Conservation (phyloP, 2,329 filamentous ascomycete species). For the Calonectria henricotiae region DNA sequence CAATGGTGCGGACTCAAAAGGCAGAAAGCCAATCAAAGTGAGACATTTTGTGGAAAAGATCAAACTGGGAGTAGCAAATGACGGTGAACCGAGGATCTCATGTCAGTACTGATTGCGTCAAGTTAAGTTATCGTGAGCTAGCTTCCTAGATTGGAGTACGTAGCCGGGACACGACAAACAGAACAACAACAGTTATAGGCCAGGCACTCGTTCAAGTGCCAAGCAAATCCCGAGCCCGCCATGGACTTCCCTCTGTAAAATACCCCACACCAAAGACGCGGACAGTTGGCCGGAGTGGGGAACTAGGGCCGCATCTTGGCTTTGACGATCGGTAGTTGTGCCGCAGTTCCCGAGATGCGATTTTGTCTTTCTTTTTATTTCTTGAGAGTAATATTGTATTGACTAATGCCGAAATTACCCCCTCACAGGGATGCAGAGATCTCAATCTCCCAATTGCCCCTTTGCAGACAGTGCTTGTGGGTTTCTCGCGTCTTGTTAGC, state of each 20-base stretch:
- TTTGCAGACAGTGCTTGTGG: no score
- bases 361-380: no score
- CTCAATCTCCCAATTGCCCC: not conserved
- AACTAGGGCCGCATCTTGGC: not conserved
- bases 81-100: no score
- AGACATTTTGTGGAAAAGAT: no score
- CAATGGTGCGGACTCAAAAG: not conserved
- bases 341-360: no score
- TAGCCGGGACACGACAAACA: not conserved
- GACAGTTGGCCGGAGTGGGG: conserved; percentile 4
- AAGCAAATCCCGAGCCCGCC: not conserved
- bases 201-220: not conserved
- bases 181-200: not conserved
- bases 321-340: no score
- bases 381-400: no score
- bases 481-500: not conserved
- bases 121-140: not conserved
- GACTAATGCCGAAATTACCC: no score
- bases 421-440: not conserved
- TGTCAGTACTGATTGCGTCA: no score
- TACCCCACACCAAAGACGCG: conserved; percentile 4
- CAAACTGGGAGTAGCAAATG: not conserved
- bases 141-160: not conserved
- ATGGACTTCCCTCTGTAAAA: not conserved
- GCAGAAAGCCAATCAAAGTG: not conserved